A percentile compares a stretch with the other conserved stretches of the same genome.
phyloP scores from a whole-genome alignment of 768 basidiomycete species.

The Termitomyces sp. region DNA sequence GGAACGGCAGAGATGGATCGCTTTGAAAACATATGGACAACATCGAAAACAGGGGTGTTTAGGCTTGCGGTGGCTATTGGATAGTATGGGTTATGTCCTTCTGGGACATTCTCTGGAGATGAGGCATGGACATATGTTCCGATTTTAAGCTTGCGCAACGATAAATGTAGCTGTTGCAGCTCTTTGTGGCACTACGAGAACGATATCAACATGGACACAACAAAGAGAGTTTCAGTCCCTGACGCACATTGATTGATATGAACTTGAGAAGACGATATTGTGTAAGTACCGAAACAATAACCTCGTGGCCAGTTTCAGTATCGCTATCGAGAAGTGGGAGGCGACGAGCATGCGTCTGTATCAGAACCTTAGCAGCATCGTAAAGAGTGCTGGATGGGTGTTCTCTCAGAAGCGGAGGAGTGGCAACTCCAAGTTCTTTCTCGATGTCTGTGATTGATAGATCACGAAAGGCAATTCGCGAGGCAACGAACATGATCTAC shows the following conservation, averaged over 20 bases:
- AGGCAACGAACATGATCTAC: slow-evolving; percentile 34
- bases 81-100: slow-evolving; percentile 69
- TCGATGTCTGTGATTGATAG: slow-evolving; percentile 73
- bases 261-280: slow-evolving; percentile 99
- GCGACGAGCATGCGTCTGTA: slow-evolving; percentile 93
- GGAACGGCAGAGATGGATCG: slow-evolving; percentile 95
- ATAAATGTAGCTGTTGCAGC: slow-evolving; percentile 73
- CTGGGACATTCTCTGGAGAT: slow-evolving; percentile 39
- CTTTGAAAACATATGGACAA: slow-evolving; percentile 98
- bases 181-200: slow-evolving; percentile 74
- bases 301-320: slow-evolving; percentile 90
- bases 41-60: slow-evolving; percentile 91
- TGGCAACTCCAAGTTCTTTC: slow-evolving; percentile 84
- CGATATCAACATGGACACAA: slow-evolving; percentile 6
- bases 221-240: neutral
- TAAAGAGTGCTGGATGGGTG: slow-evolving; percentile 86
- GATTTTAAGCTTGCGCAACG: slow-evolving; percentile 84
- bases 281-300: slow-evolving; percentile 93
- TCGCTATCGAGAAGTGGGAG: slow-evolving; percentile 93
- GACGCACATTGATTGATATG: slow-evolving; percentile 89
- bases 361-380: slow-evolving; percentile 85
- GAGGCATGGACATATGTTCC: slow-evolving; percentile 83
- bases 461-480: slow-evolving; percentile 1
- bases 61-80: slow-evolving; percentile 92
- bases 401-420: slow-evolving; percentile 86